Conservation (phyloP, 2,329 filamentous ascomycete species). For the Fonsecaea monophora region DNA sequence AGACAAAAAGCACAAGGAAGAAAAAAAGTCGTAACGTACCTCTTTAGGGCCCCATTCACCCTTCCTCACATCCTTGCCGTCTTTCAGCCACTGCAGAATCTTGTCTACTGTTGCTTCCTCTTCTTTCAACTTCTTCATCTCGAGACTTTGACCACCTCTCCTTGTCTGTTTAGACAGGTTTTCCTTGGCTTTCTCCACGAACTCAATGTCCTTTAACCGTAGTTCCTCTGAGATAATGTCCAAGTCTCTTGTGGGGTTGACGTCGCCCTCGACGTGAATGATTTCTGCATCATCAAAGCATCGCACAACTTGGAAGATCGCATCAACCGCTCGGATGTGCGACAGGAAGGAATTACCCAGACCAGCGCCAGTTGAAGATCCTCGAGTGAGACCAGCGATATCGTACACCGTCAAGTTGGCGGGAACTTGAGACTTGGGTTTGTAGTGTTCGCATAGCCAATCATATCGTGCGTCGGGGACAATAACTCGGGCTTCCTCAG, state of each 20-base stretch:
- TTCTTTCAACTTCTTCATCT: slow-evolving; percentile 96
- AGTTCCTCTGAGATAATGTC: slow-evolving; percentile 97
- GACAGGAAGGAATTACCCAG: slow-evolving; percentile 98
- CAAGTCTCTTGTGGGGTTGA: slow-evolving; percentile 91
- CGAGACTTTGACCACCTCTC: slow-evolving; percentile 90
- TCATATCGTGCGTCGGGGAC: slow-evolving; percentile 96
- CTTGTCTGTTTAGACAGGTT: slow-evolving; percentile 91
- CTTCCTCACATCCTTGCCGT: slow-evolving; percentile 92
- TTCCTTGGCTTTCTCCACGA: slow-evolving; percentile 93
- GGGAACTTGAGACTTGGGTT: slow-evolving; percentile 95
- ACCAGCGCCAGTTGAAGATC: slow-evolving; percentile 95
- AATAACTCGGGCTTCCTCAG: slow-evolving; percentile 95
- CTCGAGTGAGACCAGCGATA: slow-evolving; percentile 94
- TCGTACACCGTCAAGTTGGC: slow-evolving; percentile 98
- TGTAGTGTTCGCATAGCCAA: slow-evolving; percentile 95
- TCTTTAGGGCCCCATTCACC: slow-evolving; percentile 90
- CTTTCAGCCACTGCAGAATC: slow-evolving; percentile 79
- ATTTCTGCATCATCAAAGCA: slow-evolving; percentile 99
- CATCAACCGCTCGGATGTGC: slow-evolving; percentile 96
- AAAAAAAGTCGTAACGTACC: slow-evolving; percentile 66
- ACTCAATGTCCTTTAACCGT: slow-evolving; percentile 93
- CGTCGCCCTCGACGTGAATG: slow-evolving; percentile 98
- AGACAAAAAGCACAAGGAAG: slow-evolving; percentile 38
- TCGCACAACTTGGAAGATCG: slow-evolving; percentile 95
- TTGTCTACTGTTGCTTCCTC: slow-evolving; percentile 94